phyloP scores from a whole-genome alignment of 306 rosid species.

The Prunus dulcis region DNA sequence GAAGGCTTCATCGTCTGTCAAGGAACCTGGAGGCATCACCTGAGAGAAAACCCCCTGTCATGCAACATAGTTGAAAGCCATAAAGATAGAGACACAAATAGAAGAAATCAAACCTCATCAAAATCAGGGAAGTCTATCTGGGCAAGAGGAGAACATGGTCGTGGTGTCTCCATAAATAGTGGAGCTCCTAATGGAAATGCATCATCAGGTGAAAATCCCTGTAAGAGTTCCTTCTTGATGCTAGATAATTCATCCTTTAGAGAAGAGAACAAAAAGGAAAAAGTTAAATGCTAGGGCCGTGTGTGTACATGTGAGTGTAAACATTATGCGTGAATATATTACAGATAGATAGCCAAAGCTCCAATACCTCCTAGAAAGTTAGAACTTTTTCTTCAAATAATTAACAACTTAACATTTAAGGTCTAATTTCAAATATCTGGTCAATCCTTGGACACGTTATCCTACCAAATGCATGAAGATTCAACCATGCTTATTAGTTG shows the following conservation, averaged over 20 bases:
- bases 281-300: slow-evolving; percentile 1
- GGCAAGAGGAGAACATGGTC: slow-evolving; percentile 66
- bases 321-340: neutral
- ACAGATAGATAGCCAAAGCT: neutral
- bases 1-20: slow-evolving; percentile 67
- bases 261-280: slow-evolving; percentile 14
- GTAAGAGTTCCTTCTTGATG: slow-evolving; percentile 62
- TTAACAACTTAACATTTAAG: neutral
- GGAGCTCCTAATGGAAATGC: slow-evolving; percentile 81
- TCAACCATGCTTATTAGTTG: neutral
- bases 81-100: slow-evolving; percentile 20
- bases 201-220: slow-evolving; percentile 85
- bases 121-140: slow-evolving; percentile 65
- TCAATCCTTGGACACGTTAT: neutral
- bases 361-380: neutral
- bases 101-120: slow-evolving; percentile 52
- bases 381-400: neutral
- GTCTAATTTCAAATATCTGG: neutral
- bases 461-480: neutral
- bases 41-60: slow-evolving; percentile 35
- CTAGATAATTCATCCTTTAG: slow-evolving; percentile 68
- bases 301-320: neutral
- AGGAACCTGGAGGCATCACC: slow-evolving; percentile 49
- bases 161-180: slow-evolving; percentile 82
- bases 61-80: slow-evolving; percentile 18